Evolutionary conservation across 139 green algal genomes (phyloP), one percentile per base, ranked within the genome.

Genomic region (Coelastrella sp.): DNA sequence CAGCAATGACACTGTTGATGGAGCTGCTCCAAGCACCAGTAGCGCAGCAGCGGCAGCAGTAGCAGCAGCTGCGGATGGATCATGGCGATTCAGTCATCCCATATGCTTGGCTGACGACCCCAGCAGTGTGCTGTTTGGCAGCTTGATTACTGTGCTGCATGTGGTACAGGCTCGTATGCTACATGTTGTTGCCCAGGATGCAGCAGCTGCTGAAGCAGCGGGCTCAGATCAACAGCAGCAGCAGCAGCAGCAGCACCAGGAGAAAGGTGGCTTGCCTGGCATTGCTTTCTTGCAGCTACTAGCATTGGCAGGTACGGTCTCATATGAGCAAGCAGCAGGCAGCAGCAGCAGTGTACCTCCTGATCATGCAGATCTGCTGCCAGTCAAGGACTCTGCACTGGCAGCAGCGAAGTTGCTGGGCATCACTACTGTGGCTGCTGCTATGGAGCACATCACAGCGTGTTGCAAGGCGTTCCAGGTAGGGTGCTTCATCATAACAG

Each of bases 51-150:
- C 53, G 23, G 75, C 73, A 59, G 51, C 51, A 43, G 35, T 53
- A 27, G 75, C 71, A 48, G 74, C 74, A 15, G 74, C 34, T 8
- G 74, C 34, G 11, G 75, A 62, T 62, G 71, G 25, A 25, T 30
- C 45, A 30, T 81, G 73, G 73, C 48, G 30, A 37, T n/a, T 60
- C 30, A 81, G 73, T 32, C 73, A 67, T 37, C 73, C 73, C 37
- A 30, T 67, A 23, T 51, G 35, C 4, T 43, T 81, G 32, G 32
- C 23, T 34, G 73, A 81, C 40, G 73, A 81, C 27, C 71, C 73
- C 15, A 81, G 73, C 50, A 81, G 35, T 19, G 38, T 3, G 17
- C 19, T 51, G 32, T 81, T 68, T 35, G 59, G 48, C 48, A 30
- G 34, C 5, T n/a, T 82, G 21, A 23, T 82, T 35, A 35, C 37